Base-by-base conservation (phyloP, 164 flowering plant species). In the Platanus orientalis region DNA sequence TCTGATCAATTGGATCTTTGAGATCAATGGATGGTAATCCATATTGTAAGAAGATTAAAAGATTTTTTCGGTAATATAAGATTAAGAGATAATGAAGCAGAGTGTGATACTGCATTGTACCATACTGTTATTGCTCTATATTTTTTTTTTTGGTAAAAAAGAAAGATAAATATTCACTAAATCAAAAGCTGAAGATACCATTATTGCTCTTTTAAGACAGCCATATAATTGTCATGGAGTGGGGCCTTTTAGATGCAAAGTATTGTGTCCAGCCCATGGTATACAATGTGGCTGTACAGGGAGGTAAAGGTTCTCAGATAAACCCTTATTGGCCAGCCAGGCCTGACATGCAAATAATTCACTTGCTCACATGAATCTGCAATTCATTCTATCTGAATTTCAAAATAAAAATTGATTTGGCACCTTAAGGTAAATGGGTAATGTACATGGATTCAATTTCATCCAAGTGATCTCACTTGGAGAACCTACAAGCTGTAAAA, bases 171-270 rank as follows among this genome's bases (percentile, higher is more conserved):
- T n/a, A n/a, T n/a, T n/a, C n/a, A n/a, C n/a, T n/a, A n/a, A n/a
- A n/a, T n/a, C n/a, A n/a, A n/a, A n/a, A n/a, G n/a, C n/a, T n/a
- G n/a, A n/a, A n/a, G n/a, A n/a, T n/a, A n/a, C n/a, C n/a, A n/a
- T n/a, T n/a, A 19, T 48, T n/a, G 2, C 24, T n/a, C 52, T 48
- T 20, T 48, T 20, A n/a, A 48, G 3, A 48, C 24, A 7, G n/a
- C 52, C 23, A n/a, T 48, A 48, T 48, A 48, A n/a, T n/a, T 48
- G 52, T 48, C 24, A 48, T 48, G 52, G 1, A 48, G 52, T 48
- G 52, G 52, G 52, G 11, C 25, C 24, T 48, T 4, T 48, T 4
- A 48, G 1, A 20, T 1, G 52, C 4, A 6, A 6, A 51, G 17
- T 24, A 51, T 24, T 28, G 54, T 25, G 13, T 4, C 28, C 29